Evolutionary conservation across 495 filamentous ascomycete genomes (phyloP).

Genomic region (Pseudomonodictys pantanalensis): DNA sequence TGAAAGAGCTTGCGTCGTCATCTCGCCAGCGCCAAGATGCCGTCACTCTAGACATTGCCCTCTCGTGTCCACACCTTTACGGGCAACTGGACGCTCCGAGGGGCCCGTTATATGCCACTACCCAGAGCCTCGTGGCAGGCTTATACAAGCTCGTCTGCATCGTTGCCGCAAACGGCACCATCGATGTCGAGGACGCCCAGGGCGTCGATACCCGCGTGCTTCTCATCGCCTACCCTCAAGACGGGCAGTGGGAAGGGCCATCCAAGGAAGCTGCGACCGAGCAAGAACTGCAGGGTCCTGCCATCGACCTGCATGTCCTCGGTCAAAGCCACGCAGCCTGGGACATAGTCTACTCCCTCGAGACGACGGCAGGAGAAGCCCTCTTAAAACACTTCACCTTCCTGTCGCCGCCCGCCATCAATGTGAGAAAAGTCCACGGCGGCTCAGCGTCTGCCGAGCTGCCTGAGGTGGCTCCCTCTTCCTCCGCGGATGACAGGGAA

Average conservation of each 20-base stretch:
- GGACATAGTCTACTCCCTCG: conserved; percentile 66
- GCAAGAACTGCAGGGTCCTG: conserved; percentile 47
- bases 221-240: conserved; percentile 59
- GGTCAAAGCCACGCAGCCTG: conserved; percentile 63
- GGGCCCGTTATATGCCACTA: conserved; percentile 55
- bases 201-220: conserved; percentile 77
- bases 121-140: conserved; percentile 69
- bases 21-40: conserved; percentile 33
- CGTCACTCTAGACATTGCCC: conserved; percentile 51
- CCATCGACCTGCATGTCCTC: conserved; percentile 50
- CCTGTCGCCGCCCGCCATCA: conserved; percentile 36
- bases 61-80: conserved; percentile 54
- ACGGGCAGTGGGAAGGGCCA: conserved; percentile 38
- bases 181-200: conserved; percentile 63
- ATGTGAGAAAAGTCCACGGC: conserved; percentile 47
- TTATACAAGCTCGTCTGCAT: conserved; percentile 75
- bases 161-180: conserved; percentile 58
- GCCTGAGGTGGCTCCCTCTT: neutral
- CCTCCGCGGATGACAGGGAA: conserved; percentile 3
- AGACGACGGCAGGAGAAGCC: conserved; percentile 55
- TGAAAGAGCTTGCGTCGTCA: conserved; percentile 43
- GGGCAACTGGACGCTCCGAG: conserved; percentile 46
- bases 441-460: conserved; percentile 27
- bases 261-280: conserved; percentile 35
- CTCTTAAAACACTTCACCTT: conserved; percentile 38